These are phyloP conservation scores for Protea cynaroides DNA, from an alignment of 164 flowering plant species.

Conservation along the genomic window DNA sequence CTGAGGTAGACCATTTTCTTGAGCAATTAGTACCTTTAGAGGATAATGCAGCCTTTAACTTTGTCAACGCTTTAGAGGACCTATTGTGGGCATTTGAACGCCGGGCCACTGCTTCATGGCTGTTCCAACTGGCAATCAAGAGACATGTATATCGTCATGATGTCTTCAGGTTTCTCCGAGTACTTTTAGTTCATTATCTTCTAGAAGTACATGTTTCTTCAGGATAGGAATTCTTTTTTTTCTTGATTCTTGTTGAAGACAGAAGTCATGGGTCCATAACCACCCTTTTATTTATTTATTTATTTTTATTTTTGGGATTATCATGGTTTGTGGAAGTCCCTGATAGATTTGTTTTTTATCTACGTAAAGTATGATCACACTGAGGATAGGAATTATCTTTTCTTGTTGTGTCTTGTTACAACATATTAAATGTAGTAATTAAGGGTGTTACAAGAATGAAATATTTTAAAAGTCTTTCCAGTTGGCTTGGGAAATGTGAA, in stretches of 20 bases:
- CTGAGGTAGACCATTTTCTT: slow-evolving; percentile 54
- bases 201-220: background rate
- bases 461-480: no score
- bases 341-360: no score
- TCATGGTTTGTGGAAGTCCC: no score
- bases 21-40: slow-evolving; percentile 52
- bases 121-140: slow-evolving; percentile 84
- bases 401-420: no score
- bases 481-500: no score
- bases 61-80: slow-evolving; percentile 86
- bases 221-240: no score
- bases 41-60: slow-evolving; percentile 83
- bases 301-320: no score
- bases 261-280: no score
- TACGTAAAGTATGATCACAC: no score
- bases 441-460: background rate
- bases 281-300: no score
- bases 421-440: background rate
- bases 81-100: slow-evolving; percentile 94
- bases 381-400: no score
- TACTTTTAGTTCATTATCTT: slow-evolving; percentile 1
- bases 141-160: slow-evolving; percentile 57
- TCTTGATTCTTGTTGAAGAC: no score
- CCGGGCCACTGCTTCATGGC: slow-evolving; percentile 93
- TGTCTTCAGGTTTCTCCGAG: slow-evolving; percentile 58